Base-by-base conservation (phyloP, 2,329 filamentous ascomycete genomes). In the Aspergillaceae sp. region DNA sequence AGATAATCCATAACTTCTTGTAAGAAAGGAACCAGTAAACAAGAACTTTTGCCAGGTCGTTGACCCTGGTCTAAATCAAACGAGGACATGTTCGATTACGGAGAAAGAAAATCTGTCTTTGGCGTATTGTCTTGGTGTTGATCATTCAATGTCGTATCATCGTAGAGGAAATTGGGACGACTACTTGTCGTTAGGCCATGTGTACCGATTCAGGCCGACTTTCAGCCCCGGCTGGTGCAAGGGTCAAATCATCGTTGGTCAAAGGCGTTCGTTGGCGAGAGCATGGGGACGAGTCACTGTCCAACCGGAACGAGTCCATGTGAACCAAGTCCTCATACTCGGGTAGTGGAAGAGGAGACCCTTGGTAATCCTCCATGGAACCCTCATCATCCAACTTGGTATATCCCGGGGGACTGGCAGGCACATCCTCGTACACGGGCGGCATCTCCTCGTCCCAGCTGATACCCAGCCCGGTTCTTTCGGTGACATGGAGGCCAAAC, bases 371-470 rank as follows among this genome's bases (percentile, higher is more conserved):
- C 46, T 71, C 65, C 47, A 76, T 69, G 5, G 65, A 56, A 50
- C 67, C 66, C 54, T 74, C 51, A 19, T 58, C 61, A 44, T 66
- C 62, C 8, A 65, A 56, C 48, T 59, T 65, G 19, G 62, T 71
- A 67, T 90, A 90, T 4, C 74, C 76, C 0, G 91, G 91, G 42
- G 91, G 91, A 58, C 84, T 88, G 2, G 82, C 83, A 1, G 91
- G 90, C 37, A 97, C 89, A 62, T 97, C 88, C 67, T 92, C 85
- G 69, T 98, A 98, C 55, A 94, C 80, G 1, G 91, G 91, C 8
- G 91, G 91, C 60, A 87, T 83, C 72, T 98, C 91, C 68, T 96
- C 91, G 57, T 97, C 91, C 91, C 92, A 98, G 56, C 86, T 87
- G 58, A 98, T 90, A 43, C 91, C 90, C 63, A 95, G 78, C 11